phyloP scores from a whole-genome alignment of 2,329 filamentous ascomycete species.

The Sporothrix brunneoviolacea region DNA sequence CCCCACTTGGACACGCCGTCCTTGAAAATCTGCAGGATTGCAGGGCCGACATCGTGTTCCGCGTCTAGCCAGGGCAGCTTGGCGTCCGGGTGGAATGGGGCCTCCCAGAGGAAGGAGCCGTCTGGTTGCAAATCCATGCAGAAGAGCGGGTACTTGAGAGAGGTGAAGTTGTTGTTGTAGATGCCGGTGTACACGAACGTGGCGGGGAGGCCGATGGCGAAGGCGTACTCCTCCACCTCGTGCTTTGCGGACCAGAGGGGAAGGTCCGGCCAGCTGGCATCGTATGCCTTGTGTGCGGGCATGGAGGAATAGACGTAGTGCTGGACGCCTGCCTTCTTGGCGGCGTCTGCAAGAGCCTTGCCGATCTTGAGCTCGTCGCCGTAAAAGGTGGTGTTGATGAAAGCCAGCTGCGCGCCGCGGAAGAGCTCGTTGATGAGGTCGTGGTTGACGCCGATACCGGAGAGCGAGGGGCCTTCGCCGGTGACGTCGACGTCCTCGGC shows the following conservation, averaged over 20 bases:
- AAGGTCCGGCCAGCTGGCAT: constrained; percentile 68
- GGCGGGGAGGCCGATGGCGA: constrained; percentile 71
- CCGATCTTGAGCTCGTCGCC: constrained; percentile 91
- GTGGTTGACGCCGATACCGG: constrained; percentile 62
- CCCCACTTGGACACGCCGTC: constrained; percentile 84
- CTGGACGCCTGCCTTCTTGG: constrained; percentile 73
- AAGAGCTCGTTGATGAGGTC: constrained; percentile 72
- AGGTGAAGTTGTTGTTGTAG: constrained; percentile 99
- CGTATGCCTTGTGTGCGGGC: constrained; percentile 84
- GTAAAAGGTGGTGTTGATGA: constrained; percentile 97
- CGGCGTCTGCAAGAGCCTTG: constrained; percentile 79
- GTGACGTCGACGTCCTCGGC: constrained; percentile 53
- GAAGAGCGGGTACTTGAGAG: constrained; percentile 84
- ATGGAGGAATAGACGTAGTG: constrained; percentile 97
- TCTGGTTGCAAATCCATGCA: constrained; percentile 85
- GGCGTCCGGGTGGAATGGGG: constrained; percentile 84
- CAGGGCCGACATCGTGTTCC: constrained; percentile 90
- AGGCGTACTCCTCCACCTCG: constrained; percentile 84
- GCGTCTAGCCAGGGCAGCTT: constrained; percentile 93
- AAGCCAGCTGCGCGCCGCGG: constrained; percentile 76
- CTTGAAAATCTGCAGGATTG: constrained; percentile 90
- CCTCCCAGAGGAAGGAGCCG: constrained; percentile 85
- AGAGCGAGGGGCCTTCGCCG: constrained; percentile 52
- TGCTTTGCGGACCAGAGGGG: constrained; percentile 92
- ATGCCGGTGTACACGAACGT: constrained; percentile 96